phyloP scores from a whole-genome alignment of 805 yeast species.

The Ogataea allantospora region DNA sequence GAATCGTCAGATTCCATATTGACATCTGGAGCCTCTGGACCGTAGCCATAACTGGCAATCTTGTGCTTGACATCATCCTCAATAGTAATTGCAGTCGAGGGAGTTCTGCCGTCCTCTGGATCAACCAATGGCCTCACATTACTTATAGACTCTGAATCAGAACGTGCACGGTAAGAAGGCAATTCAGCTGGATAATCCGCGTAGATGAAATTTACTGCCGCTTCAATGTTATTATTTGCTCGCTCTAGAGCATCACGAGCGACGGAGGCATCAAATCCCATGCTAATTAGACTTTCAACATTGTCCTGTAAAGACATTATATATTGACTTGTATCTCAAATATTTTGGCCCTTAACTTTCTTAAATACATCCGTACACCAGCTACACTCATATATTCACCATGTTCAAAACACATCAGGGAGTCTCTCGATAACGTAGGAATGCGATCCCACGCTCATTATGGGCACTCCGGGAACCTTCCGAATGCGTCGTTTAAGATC shows the following conservation, averaged over 20 bases:
- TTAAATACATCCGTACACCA: slow-evolving; percentile 13
- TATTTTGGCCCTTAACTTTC: neutral
- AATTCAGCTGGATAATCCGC: slow-evolving; percentile 15
- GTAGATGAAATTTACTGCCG: slow-evolving; percentile 39
- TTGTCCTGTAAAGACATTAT: slow-evolving; percentile 25
- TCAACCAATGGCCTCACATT: slow-evolving; percentile 13
- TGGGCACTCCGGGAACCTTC: slow-evolving; percentile 95
- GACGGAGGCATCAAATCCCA: slow-evolving; percentile 28
- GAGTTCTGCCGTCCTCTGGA: slow-evolving; percentile 12
- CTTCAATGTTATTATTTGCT: slow-evolving; percentile 33
- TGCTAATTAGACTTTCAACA: slow-evolving; percentile 22
- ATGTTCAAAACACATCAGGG: slow-evolving; percentile 77
- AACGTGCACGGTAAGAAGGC: slow-evolving; percentile 16
- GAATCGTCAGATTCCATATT: slow-evolving; percentile 8
- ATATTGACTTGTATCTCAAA: neutral
- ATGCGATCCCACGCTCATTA: slow-evolving; percentile 95
- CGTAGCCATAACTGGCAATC: slow-evolving; percentile 23
- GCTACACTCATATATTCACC: neutral
- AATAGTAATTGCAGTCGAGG: slow-evolving; percentile 20
- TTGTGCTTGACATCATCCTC: slow-evolving; percentile 28
- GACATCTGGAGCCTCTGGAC: slow-evolving; percentile 3
- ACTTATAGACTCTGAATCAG: slow-evolving; percentile 7
- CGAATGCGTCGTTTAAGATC: slow-evolving; percentile 91
- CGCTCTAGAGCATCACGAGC: slow-evolving; percentile 37
- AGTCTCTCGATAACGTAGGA: slow-evolving; percentile 89